Percentiles rank a stretch among this genome's conserved stretches.
phyloP scores from a whole-genome alignment of 108 stramenopile species.

The Fragilaria radians region DNA sequence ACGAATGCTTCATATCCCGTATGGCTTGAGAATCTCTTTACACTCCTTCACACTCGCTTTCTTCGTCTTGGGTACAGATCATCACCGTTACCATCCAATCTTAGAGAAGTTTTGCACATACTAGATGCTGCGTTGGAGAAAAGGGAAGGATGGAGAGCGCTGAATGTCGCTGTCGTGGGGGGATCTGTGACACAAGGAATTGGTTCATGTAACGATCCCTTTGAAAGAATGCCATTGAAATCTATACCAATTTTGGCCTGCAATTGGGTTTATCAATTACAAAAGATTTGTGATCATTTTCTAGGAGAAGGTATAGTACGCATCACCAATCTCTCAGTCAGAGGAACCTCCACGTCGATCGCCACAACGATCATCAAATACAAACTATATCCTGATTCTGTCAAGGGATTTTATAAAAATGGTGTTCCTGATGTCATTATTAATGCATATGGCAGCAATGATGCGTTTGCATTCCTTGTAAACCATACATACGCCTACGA shows the following conservation, averaged over 20 bases:
- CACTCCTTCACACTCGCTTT: background rate
- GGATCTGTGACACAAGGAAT: conserved; percentile 41
- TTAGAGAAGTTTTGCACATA: background rate
- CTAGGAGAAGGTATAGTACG: conserved; percentile 2
- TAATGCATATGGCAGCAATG: conserved; percentile 66
- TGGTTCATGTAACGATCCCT: conserved; percentile 29
- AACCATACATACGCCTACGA: conserved; percentile 11
- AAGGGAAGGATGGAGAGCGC: background rate
- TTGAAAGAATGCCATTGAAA: conserved; percentile 11
- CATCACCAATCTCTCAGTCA: conserved; percentile 40
- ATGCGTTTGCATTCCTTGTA: conserved; percentile 22
- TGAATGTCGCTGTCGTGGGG: conserved; percentile 45
- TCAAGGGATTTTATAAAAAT: conserved; percentile 21
- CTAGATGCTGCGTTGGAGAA: background rate
- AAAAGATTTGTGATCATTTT: background rate
- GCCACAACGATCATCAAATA: conserved; percentile 36
- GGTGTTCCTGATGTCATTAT: conserved; percentile 53
- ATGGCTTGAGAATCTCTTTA: background rate
- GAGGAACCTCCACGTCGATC: conserved; percentile 48
- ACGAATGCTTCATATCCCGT: background rate
- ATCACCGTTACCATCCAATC: background rate
- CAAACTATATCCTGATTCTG: conserved; percentile 12
- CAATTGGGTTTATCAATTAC: conserved; percentile 30
- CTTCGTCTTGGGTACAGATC: background rate
- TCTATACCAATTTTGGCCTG: conserved; percentile 22